Evolutionary conservation across 2,329 filamentous ascomycete genomes (phyloP).

Genomic region (Ophiocordyceps sinensis): DNA sequence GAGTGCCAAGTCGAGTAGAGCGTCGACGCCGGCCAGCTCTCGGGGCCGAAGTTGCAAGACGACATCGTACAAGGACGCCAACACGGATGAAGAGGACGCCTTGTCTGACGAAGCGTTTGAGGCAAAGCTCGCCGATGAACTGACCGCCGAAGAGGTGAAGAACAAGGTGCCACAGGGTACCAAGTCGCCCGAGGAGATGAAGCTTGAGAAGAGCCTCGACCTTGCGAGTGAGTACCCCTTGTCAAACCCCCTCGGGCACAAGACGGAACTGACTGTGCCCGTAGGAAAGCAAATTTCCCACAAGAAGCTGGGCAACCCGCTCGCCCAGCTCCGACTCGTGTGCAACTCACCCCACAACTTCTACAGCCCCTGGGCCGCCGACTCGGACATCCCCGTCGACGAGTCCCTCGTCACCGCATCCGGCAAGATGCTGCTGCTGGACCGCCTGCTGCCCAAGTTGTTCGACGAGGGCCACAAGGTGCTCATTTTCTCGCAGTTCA

Average conservation of each 20-base stretch:
- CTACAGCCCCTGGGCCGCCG: constrained; percentile 71
- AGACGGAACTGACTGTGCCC: background rate
- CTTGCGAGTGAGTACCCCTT: constrained; percentile 49
- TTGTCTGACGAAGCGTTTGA: constrained; percentile 79
- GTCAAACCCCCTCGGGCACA: background rate
- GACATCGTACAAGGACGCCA: constrained; percentile 34
- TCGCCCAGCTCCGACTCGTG: constrained; percentile 81
- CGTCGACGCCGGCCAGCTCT: constrained; percentile 54
- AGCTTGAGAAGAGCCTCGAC: constrained; percentile 54
- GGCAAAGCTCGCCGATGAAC: constrained; percentile 53
- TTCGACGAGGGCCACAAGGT: constrained; percentile 72
- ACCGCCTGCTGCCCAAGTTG: constrained; percentile 65
- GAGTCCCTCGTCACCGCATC: constrained; percentile 74
- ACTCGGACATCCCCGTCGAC: constrained; percentile 48
- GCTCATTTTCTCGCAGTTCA: constrained; percentile 94
- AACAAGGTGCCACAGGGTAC: constrained; percentile 3
- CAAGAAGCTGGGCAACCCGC: constrained; percentile 85
- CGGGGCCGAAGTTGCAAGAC: constrained; percentile 36
- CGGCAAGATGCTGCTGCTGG: constrained; percentile 90
- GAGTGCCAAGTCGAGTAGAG: constrained; percentile 58
- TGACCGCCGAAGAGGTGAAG: constrained; percentile 26
- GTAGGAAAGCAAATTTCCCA: constrained; percentile 67
- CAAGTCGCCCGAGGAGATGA: constrained; percentile 42
- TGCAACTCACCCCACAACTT: constrained; percentile 96
- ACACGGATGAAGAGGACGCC: constrained; percentile 41